Base-by-base conservation (phyloP, 768 basidiomycete genomes). In the Wakefieldia striispora region DNA sequence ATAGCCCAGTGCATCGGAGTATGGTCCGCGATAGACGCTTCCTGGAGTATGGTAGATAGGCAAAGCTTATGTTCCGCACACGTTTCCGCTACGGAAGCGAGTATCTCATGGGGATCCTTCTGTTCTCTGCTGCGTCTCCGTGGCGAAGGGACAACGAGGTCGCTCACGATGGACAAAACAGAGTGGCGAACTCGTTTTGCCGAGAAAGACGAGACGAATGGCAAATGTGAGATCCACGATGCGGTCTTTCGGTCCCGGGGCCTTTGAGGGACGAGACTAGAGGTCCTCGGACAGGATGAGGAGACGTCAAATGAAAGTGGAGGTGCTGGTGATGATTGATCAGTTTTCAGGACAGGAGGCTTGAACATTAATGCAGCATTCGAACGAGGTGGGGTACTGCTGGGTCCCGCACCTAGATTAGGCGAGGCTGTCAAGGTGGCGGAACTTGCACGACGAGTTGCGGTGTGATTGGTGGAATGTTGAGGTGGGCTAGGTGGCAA, bases 81-180 rank as follows among this genome's bases (percentile, higher is more conserved):
- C 0, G 79, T 81, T 20, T 82, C 79, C 0, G 76, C 74, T 54
- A 84, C 83, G 59, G 80, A 82, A 27, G 76, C 73, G 9, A 89
- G 75, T 17, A 87, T 76, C 21, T 57, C 62, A 3, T 67, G 53
- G 0, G 72, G 70, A 9, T 49, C 45, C 14, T 31, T 46, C 21
- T 37, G 50, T 13, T 49, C 47, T 2, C 12, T 19, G n/a, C 20
- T 27, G 26, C 20, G 20, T 21, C 19, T 16, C 13, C 39, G 52
- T 13, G 53, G 50, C 1, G 53, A 47, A 4, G 52, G 47, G 13
- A 47, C 19, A 10, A 81, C 76, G 24, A 83, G 71, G 58, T 84
- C 83, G 12, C 75, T 74, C 12, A 86, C 56, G 17, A 81, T 71
- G 2, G 72, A 71, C 2, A 78, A 64, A 8, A 84, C 72, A 0